phyloP scores from a whole-genome alignment of 306 rosid genomes.

The Dalbergia cochinchinensis region DNA sequence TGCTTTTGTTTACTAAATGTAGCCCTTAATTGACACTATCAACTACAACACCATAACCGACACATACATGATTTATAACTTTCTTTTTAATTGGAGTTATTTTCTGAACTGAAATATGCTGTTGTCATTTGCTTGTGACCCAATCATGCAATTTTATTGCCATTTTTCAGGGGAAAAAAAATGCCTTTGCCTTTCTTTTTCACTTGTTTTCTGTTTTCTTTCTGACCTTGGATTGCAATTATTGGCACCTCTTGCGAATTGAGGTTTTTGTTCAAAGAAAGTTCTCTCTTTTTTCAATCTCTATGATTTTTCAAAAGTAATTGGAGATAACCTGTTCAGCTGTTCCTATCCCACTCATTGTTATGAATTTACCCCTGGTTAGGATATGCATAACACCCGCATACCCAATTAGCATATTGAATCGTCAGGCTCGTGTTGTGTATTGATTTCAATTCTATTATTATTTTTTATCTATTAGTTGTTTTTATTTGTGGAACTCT shows the following conservation, averaged over 20 bases:
- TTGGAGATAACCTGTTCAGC: neutral
- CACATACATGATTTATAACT: neutral
- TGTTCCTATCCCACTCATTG: neutral
- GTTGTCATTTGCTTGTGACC: slow-evolving; percentile 18
- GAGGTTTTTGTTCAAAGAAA: neutral
- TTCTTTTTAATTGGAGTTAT: neutral
- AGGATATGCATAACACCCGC: slow-evolving; percentile 15
- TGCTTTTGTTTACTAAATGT: slow-evolving; percentile 9
- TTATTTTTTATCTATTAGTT: slow-evolving; percentile 5
- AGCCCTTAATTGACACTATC: neutral
- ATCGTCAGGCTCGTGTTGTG: slow-evolving; percentile 9
- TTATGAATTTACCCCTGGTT: slow-evolving; percentile 12
- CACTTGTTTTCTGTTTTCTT: neutral
- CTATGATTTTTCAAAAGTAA: slow-evolving; percentile 14
- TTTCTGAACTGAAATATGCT: neutral
- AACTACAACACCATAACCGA: neutral
- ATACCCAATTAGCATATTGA: slow-evolving; percentile 22
- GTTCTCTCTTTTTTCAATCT: neutral
- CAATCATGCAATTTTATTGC: neutral
- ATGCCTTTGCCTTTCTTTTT: neutral
- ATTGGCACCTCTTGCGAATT: neutral
- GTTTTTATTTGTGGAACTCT: slow-evolving; percentile 11
- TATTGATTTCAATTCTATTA: slow-evolving; percentile 21
- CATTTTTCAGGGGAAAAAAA: neutral
- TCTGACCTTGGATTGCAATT: no score